Base-by-base conservation (phyloP, 129 eudicot genomes). In the Deinandra increscens region DNA sequence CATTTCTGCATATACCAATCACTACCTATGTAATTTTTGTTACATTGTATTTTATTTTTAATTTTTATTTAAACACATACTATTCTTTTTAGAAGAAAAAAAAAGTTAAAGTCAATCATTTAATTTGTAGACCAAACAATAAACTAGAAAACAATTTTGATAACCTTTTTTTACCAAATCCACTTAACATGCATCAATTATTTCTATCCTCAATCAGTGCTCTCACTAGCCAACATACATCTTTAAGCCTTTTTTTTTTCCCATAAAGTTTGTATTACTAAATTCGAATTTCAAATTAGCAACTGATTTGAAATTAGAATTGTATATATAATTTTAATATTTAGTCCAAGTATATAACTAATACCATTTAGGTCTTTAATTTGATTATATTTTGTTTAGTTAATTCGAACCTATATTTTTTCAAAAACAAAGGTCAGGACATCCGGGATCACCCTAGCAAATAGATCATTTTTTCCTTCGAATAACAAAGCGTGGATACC, bases 71-170 rank as follows among this genome's bases (percentile, higher is more conserved):
- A 20, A 54, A 22, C 15, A 7, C 61, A 11, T 22, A 54, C 7
- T 26, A 22, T 54, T 54, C 15, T 3, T 4, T 1, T 10, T 0
- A 54, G 22, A 22, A 22, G 23, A 13, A 23, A 11, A 55, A 55
- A 1, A 20, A 45, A 10, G 9, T 5, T 20, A 23, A 23, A 9
- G 5, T 20, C 22, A 22, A 11, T 22, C 23, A 37, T 34, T 5
- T 4, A 54, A 10, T 22, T 1, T 49, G 7, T 11, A 54, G 6
- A 10, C 61, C 36, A 54, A 23, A 54, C 61, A 54, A 54, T 54
- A 34, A 55, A 23, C 61, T 55, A 55, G 61, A 55, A 23, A 23
- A 55, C 61, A 55, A 55, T 10, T 22, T 49, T 55, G 7, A 23
- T 5, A 23, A 55, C 15, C 61, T 55, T 55, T 10, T 9, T 9